Conservation (phyloP, 2,329 filamentous ascomycete species). For the Neopestalotiopsis rosae region DNA sequence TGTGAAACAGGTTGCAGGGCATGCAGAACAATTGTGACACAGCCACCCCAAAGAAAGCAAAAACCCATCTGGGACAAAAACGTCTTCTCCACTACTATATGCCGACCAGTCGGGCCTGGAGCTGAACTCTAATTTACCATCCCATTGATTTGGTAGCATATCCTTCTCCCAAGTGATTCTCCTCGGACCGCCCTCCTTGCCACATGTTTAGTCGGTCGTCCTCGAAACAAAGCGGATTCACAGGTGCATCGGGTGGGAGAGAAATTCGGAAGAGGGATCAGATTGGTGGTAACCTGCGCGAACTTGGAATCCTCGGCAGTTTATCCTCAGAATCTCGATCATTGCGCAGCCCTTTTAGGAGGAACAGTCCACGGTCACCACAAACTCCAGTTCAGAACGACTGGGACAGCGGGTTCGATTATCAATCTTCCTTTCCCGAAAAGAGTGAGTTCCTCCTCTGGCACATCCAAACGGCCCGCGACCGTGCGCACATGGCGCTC, state of each 20-base stretch:
- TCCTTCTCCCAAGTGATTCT: constrained; percentile 6
- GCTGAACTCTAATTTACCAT: background rate
- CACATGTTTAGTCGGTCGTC: constrained; percentile 54
- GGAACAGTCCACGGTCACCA: constrained; percentile 20
- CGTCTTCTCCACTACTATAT: background rate
- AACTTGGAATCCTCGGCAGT: constrained; percentile 54
- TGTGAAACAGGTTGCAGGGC: constrained; percentile 16
- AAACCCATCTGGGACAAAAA: constrained; percentile 4
- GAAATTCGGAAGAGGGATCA: constrained; percentile 45
- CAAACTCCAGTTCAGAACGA: constrained; percentile 31
- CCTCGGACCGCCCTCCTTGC: constrained; percentile 16
- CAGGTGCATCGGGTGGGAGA: constrained; percentile 28
- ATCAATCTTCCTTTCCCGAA: constrained; percentile 43
- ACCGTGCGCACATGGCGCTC: background rate
- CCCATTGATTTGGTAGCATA: background rate
- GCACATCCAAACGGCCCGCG: constrained; percentile 4
- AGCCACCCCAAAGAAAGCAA: constrained; percentile 9
- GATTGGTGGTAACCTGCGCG: constrained; percentile 39
- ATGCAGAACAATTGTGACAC: constrained; percentile 18
- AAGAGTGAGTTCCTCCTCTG: constrained; percentile 42
- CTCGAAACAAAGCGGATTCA: constrained; percentile 42
- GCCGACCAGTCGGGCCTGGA: constrained; percentile 3
- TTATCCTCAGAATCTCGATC: constrained; percentile 35
- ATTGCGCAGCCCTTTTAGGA: constrained; percentile 27
- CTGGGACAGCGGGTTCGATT: constrained; percentile 31